These are phyloP conservation scores for Abelmoschus esculentus DNA, from an alignment of 345 rosid species.

Conservation along the genomic window DNA sequence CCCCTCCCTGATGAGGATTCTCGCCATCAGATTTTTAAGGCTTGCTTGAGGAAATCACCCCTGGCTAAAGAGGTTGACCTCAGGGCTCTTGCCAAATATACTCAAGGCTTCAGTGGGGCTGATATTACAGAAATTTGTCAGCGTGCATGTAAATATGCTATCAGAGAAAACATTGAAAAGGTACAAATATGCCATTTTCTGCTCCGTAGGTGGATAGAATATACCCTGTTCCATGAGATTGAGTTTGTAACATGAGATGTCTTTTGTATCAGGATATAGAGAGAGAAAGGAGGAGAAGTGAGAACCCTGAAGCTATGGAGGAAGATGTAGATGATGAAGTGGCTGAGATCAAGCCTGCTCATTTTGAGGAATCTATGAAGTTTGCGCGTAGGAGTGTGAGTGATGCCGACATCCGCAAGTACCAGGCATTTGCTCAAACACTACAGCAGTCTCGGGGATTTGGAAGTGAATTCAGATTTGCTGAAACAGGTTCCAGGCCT, in stretches of 20 bases:
- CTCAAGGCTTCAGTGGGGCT: no score
- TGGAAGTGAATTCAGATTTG: conserved; percentile 25
- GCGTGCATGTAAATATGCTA: conserved; percentile 32
- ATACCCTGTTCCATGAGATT: not conserved
- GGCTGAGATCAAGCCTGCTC: conserved; percentile 19
- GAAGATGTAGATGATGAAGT: conserved; percentile 79
- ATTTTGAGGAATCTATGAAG: conserved; percentile 6
- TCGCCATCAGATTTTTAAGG: no score
- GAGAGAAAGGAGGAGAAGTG: conserved; percentile 68
- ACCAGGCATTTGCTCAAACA: conserved; percentile 94
- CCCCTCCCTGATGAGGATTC: no score
- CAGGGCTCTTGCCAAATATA: no score
- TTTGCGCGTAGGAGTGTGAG: no score
- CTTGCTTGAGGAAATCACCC: no score
- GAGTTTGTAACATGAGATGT: not conserved
- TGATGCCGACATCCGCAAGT: conserved; percentile 45
- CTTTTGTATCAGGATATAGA: conserved; percentile 59
- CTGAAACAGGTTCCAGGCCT: conserved; percentile 36
- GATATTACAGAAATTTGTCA: no score
- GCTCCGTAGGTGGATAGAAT: not conserved
- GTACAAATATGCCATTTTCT: conserved; percentile 13
- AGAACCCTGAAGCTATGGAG: conserved; percentile 94
- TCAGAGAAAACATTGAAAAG: conserved; percentile 89
- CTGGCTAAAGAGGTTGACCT: no score
- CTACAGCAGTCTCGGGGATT: conserved; percentile 87